These are phyloP conservation scores for Zoysia pacifica DNA, from an alignment of 176 grass and related monocot genomes.

Conservation along the genomic window DNA sequence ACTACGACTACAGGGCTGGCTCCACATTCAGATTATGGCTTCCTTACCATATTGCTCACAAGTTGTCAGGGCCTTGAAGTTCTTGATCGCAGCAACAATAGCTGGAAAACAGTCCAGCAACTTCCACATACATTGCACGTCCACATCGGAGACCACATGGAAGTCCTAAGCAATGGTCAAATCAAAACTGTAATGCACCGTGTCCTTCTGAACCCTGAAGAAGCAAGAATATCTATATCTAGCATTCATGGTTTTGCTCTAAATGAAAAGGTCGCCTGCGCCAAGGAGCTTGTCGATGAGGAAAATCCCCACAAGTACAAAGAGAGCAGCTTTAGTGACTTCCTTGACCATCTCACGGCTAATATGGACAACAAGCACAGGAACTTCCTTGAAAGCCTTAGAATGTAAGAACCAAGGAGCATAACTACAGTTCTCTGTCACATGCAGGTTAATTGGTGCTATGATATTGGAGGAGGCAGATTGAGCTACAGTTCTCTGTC, in stretches of 20 bases:
- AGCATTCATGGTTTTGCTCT: conserved; percentile 69
- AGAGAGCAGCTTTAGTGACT: conserved; percentile 71
- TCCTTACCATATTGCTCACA: conserved; percentile 65
- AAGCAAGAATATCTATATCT: conserved; percentile 58
- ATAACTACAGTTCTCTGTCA: too few relatives aligned
- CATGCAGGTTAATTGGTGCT: conserved; percentile 25
- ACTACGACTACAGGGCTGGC: conserved; percentile 47
- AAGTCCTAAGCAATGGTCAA: conserved; percentile 67
- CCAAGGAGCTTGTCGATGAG: conserved; percentile 56
- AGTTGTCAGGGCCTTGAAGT: conserved; percentile 65
- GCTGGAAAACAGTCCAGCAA: conserved; percentile 49
- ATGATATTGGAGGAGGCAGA: conserved; percentile 8
- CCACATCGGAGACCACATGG: conserved; percentile 73
- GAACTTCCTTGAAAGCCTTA: conserved; percentile 61
- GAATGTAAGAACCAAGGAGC: conserved; percentile 13
- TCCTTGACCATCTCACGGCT: conserved; percentile 53
- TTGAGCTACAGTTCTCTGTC: conserved; percentile 5
- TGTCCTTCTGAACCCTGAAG: conserved; percentile 46
- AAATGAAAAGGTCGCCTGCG: conserved; percentile 59
- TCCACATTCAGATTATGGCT: conserved; percentile 72
- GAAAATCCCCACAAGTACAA: conserved; percentile 51
- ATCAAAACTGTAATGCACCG: conserved; percentile 61
- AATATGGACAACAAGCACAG: conserved; percentile 29
- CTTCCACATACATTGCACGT: conserved; percentile 49
- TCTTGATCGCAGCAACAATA: conserved; percentile 39